Evolutionary conservation across 2,329 filamentous ascomycete genomes (phyloP), one percentile per base, ranked within the genome.

Genomic region (Aspergillus ochraceoroseus): DNA sequence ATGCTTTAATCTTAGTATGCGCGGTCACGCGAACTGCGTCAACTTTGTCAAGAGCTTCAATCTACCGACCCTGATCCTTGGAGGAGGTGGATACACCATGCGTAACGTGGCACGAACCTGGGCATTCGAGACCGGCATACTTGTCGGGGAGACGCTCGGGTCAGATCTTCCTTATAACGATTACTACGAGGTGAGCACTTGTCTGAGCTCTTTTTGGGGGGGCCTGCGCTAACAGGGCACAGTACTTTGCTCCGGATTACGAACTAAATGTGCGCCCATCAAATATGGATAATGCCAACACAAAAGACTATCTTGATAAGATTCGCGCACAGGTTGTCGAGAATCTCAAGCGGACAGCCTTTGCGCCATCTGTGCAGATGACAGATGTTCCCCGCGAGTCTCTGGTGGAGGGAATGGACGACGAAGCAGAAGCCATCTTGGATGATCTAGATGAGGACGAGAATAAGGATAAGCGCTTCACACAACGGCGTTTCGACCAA

Each of bases 151-250:
- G 45, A 76, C 86, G 19, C 86, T 96, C 76, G 76, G 80, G 7
- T 76, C 83, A 4, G 82, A 85, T n/a, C 74, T 96, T 27, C 90
- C 90, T 0, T 96, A 88, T 65, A 96, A 95, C 49, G 90, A 96
- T 70, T 96, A 96, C 65, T 96, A 96, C 58, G 80, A 83, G 62
- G 74, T 76, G 59, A 55, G 65, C 29, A 2, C n/a, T n/a, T n/a
- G n/a, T n/a, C n/a, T n/a, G n/a, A n/a, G n/a, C n/a, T n/a, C n/a
- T n/a, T n/a, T n/a, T n/a, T n/a, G n/a, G n/a, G n/a, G n/a, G n/a
- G n/a, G n/a, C n/a, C 25, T n/a, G 7, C n/a, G 18, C 56, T 62
- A 52, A 67, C 30, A 25, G 27, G 5, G n/a, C 14, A 26, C 17
- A 78, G 72, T 84, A 84, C 57, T 84, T 83, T 56, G 79, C 75